Evolutionary conservation across 2,329 filamentous ascomycete species (phyloP).

Genomic region (Knoxdaviesia capensis): DNA sequence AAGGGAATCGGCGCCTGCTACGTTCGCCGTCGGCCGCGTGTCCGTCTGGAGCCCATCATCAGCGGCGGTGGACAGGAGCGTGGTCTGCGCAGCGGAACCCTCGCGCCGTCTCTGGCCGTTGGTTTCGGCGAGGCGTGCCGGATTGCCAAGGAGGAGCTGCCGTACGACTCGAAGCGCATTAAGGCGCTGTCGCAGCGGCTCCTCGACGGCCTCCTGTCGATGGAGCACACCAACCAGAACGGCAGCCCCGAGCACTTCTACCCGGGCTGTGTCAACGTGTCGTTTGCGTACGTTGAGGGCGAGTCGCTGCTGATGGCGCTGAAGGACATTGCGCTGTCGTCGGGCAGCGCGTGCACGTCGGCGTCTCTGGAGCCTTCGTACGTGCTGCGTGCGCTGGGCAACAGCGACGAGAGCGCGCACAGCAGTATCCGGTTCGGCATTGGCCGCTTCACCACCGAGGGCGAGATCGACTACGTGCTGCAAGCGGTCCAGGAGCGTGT

Average conservation of each 20-base stretch:
- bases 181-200: constrained; percentile 66
- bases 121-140: constrained; percentile 93
- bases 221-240: constrained; percentile 88
- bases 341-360: constrained; percentile 90
- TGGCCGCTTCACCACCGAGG: constrained; percentile 86
- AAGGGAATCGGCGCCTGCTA: constrained; percentile 96
- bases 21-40: constrained; percentile 75
- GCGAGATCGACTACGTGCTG: constrained; percentile 91
- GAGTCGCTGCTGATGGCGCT: constrained; percentile 96
- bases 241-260: constrained; percentile 72
- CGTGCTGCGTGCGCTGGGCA: constrained; percentile 81
- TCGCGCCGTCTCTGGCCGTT: constrained; percentile 73
- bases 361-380: constrained; percentile 94
- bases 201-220: constrained; percentile 57
- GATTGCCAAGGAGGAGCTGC: constrained; percentile 75
- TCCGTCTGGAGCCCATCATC: constrained; percentile 90
- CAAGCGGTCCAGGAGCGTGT: constrained; percentile 86
- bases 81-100: constrained; percentile 80
- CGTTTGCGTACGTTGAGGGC: constrained; percentile 94
- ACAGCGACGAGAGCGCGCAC: constrained; percentile 92
- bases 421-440: constrained; percentile 97
- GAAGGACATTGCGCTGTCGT: constrained; percentile 94
- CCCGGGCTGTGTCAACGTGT: constrained; percentile 93
- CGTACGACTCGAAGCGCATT: constrained; percentile 89
- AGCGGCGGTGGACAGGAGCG: constrained; percentile 91